Evolutionary conservation across 139 green algal species (phyloP).

Genomic region (Chlorella sp.): DNA sequence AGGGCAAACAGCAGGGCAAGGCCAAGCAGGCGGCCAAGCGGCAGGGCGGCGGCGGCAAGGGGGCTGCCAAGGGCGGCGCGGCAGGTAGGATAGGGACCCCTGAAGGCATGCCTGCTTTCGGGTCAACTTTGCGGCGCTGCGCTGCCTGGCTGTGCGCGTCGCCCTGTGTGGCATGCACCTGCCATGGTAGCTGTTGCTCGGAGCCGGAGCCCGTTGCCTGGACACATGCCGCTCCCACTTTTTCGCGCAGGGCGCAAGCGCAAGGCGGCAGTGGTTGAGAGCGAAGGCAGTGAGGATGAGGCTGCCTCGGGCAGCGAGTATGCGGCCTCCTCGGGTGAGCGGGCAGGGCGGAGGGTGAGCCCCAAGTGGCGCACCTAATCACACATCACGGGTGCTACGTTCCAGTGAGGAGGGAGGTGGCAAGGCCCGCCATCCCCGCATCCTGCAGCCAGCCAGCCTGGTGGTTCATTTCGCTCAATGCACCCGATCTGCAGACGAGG

Average conservation of each 20-base stretch:
- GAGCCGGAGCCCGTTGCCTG: no score
- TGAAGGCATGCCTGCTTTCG: no score
- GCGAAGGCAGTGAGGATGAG: background rate
- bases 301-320: slow-evolving; percentile 38
- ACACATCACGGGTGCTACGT: no score
- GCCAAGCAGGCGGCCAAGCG: background rate
- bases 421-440: no score
- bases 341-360: no score
- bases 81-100: background rate
- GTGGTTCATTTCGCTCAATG: no score
- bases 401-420: slow-evolving; percentile 33
- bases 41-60: background rate
- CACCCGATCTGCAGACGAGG: background rate
- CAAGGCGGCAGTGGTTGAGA: slow-evolving; percentile 29
- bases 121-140: background rate
- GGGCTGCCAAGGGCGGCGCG: background rate
- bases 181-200: no score
- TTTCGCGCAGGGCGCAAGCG: slow-evolving; percentile 17
- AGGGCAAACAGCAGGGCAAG: background rate
- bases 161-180: no score
- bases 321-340: background rate
- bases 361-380: no score
- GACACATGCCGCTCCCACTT: no score
- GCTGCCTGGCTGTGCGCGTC: background rate
- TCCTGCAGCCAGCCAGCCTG: no score